Evolutionary conservation across 306 rosid genomes (phyloP), one percentile per base, ranked within the genome.

Genomic region (Cicer bijugum): DNA sequence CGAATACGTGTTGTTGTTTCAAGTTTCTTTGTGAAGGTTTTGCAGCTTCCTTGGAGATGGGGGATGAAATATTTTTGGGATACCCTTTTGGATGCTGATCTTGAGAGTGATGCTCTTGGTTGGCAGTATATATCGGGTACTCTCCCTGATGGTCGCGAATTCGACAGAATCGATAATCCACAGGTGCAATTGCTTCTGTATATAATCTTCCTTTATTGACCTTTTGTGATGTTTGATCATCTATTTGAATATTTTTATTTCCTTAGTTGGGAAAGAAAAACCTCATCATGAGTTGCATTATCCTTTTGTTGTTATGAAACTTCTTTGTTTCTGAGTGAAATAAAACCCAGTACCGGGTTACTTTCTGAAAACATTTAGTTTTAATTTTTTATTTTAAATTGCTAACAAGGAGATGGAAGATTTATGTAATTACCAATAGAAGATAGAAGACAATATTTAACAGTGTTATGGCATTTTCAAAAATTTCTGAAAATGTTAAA

Each of bases 11-110:
- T 91, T 9, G 99, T 95, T 0, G 99, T 95, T 87, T 87, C 99
- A 10, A 95, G 99, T 80, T 95, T 95, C 89, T 95, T 95, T 80
- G 99, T 95, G 39, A 95, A 95, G 85, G 99, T 95, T 80, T 87
- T 95, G 87, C 99, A 95, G 85, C 99, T 95, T 85, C 99, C 99
- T 6, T 95, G 99, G 99, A 88, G 97, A 85, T 95, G 99, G 99
- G 99, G 99, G 47, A 95, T 95, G 99, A 95, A 95, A 76, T 95
- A 95, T 76, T 95, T 95, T 64, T 95, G 99, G 99, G 99, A 95
- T 61, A 95, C 99, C 5, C 99, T 95, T 73, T 83, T 95, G 84
- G 99, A 95, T 86, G 99, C 99, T 0, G 97, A 95, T 85, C 99
- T 95, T 19, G 99, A 95, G 78, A 91, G 99, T 61, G 99, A 95